Evolutionary conservation across 306 rosid genomes (phyloP).

Genomic region (Cucurbita moschata): DNA sequence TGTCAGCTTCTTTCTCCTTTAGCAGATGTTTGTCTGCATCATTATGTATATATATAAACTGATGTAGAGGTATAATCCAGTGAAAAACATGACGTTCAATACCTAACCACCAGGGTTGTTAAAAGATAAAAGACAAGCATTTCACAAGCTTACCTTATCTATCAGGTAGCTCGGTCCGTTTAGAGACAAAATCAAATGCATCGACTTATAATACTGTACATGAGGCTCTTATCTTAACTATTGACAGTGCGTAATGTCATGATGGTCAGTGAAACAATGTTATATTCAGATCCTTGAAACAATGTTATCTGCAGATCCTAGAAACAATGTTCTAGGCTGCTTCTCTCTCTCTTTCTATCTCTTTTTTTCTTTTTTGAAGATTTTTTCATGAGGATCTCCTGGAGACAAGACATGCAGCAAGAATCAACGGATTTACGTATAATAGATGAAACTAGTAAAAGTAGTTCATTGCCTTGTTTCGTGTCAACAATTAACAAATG

Average conservation of each 20-base stretch:
- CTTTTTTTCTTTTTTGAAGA: not conserved
- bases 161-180: not conserved
- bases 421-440: not conserved
- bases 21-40: not conserved
- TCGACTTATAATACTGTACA: not conserved
- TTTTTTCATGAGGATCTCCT: not conserved
- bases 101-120: not conserved
- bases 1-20: not conserved
- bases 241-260: not conserved
- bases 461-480: not conserved
- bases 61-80: not conserved
- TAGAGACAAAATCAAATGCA: not conserved
- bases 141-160: not conserved
- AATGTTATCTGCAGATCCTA: not conserved
- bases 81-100: not conserved
- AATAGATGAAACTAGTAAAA: not conserved
- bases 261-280: not conserved
- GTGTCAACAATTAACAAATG: not conserved
- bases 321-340: not conserved
- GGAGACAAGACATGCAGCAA: not conserved
- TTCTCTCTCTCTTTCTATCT: not conserved
- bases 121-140: not conserved
- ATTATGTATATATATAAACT: not conserved
- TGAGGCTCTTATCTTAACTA: not conserved
- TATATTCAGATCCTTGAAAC: not conserved